Conservation (phyloP, 179 eudicot species). For the Beta lomatogona region DNA sequence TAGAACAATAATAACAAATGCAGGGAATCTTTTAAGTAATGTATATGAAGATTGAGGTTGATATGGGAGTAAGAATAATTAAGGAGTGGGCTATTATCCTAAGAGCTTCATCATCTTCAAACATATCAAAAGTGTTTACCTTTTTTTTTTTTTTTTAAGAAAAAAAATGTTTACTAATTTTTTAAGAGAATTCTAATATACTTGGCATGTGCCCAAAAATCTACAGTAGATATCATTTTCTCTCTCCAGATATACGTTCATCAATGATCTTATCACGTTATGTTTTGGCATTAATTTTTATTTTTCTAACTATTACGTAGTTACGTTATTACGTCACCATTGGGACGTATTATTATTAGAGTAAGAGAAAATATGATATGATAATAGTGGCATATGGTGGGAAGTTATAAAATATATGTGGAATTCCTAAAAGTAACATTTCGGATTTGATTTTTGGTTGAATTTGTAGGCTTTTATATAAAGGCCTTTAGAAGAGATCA, state of each 20-base stretch:
- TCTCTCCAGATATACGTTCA: slow-evolving; percentile 35
- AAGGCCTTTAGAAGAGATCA: too few species aligned
- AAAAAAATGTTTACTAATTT: not conserved
- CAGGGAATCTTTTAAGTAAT: slow-evolving; percentile 13
- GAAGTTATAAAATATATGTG: too few species aligned
- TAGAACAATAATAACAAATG: not conserved
- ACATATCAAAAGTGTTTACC: not conserved
- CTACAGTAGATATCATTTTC: slow-evolving; percentile 47
- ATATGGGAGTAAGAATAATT: slow-evolving; percentile 37
- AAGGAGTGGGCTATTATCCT: slow-evolving; percentile 30
- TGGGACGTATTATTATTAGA: too few species aligned
- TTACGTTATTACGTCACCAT: slow-evolving; percentile 1
- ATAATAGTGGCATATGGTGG: too few species aligned
- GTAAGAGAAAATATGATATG: too few species aligned
- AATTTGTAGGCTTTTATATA: too few species aligned
- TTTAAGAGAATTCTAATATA: slow-evolving; percentile 7
- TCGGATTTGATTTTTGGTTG: too few species aligned
- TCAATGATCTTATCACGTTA: slow-evolving; percentile 16
- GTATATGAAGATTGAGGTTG: slow-evolving; percentile 36
- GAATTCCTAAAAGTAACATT: too few species aligned
- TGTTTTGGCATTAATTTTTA: not conserved
- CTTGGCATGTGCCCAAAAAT: slow-evolving; percentile 52
- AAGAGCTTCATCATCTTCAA: slow-evolving; percentile 6
- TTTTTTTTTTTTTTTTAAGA: too few species aligned
- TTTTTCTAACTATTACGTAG: too few species aligned